Conservation (phyloP, 2,329 filamentous ascomycete genomes). For the Ophioceras dolichostomum region DNA sequence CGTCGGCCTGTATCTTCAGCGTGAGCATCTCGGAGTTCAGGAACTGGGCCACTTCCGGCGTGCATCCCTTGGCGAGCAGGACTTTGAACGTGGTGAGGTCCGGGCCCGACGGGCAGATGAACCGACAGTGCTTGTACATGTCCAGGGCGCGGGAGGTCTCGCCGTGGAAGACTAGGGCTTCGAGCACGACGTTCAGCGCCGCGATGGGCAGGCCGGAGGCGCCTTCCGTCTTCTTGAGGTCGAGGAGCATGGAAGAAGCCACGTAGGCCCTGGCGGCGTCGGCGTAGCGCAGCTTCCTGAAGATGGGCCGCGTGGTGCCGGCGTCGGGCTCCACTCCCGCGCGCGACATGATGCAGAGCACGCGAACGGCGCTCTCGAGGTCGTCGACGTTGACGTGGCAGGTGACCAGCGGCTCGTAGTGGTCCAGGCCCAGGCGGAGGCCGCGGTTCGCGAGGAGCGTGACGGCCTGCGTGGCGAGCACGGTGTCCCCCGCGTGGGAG, state of each 20-base stretch:
- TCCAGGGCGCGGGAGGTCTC: conserved; percentile 15
- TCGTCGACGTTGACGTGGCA: conserved; percentile 52
- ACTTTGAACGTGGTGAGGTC: conserved; percentile 22
- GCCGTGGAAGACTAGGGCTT: conserved; percentile 14
- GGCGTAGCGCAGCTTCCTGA: conserved; percentile 33
- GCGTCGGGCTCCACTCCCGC: conserved; percentile 44
- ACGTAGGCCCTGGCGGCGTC: conserved; percentile 28
- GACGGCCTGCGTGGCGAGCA: conserved; percentile 60
- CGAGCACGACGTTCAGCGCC: conserved; percentile 28
- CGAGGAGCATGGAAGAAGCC: conserved; percentile 43
- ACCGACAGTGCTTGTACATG: conserved; percentile 22
- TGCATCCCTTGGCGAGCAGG: conserved; percentile 16
- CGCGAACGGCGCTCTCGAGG: conserved; percentile 51
- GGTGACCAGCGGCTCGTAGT: conserved; percentile 72
- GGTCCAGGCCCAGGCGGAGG: conserved; percentile 46
- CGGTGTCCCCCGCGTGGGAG: conserved; percentile 52
- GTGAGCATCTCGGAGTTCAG: conserved; percentile 23
- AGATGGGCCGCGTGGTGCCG: conserved; percentile 52
- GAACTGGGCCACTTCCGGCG: conserved; percentile 17
- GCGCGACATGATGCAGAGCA: conserved; percentile 62
- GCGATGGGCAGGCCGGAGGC: conserved; percentile 20
- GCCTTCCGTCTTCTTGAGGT: conserved; percentile 28
- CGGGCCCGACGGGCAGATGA: conserved; percentile 20
- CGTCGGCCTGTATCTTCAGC: conserved; percentile 18
- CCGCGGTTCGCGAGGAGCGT: conserved; percentile 47